Evolutionary conservation across 495 filamentous ascomycete genomes (phyloP).

Genomic region (Neurospora pannonica): DNA sequence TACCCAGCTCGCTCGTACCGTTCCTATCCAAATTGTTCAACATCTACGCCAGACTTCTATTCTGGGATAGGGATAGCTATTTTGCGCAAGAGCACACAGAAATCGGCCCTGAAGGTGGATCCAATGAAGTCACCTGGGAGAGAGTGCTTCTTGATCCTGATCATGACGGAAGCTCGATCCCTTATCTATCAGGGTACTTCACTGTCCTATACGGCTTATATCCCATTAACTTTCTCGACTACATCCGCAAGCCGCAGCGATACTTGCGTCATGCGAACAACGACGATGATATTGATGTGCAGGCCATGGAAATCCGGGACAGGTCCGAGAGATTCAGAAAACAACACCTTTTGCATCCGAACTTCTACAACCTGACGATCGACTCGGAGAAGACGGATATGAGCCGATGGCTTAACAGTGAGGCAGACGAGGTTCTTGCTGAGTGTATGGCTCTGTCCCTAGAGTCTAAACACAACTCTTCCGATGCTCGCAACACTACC

Average conservation of each 20-base stretch:
- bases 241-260: slow-evolving; percentile 64
- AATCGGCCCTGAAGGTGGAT: slow-evolving; percentile 20
- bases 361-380: slow-evolving; percentile 60
- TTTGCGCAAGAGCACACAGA: slow-evolving; percentile 20
- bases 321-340: slow-evolving; percentile 58
- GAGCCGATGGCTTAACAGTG: slow-evolving; percentile 62
- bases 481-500: background rate
- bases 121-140: slow-evolving; percentile 42
- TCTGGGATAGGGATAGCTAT: slow-evolving; percentile 53
- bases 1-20: slow-evolving; percentile 53
- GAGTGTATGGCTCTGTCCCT: slow-evolving; percentile 51
- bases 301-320: slow-evolving; percentile 58
- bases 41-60: slow-evolving; percentile 62
- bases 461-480: slow-evolving; percentile 8
- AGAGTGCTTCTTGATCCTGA: slow-evolving; percentile 47
- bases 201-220: slow-evolving; percentile 70
- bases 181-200: slow-evolving; percentile 68
- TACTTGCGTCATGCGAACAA: slow-evolving; percentile 56
- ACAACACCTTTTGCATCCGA: slow-evolving; percentile 60
- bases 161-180: slow-evolving; percentile 49
- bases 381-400: slow-evolving; percentile 63
- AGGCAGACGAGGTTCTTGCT: slow-evolving; percentile 60
- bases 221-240: slow-evolving; percentile 69
- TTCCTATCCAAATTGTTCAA: slow-evolving; percentile 62
- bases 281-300: slow-evolving; percentile 59